These are phyloP conservation scores for Xylariaceae sp. DNA, from an alignment of 2,329 filamentous ascomycete species.

Conservation along the genomic window DNA sequence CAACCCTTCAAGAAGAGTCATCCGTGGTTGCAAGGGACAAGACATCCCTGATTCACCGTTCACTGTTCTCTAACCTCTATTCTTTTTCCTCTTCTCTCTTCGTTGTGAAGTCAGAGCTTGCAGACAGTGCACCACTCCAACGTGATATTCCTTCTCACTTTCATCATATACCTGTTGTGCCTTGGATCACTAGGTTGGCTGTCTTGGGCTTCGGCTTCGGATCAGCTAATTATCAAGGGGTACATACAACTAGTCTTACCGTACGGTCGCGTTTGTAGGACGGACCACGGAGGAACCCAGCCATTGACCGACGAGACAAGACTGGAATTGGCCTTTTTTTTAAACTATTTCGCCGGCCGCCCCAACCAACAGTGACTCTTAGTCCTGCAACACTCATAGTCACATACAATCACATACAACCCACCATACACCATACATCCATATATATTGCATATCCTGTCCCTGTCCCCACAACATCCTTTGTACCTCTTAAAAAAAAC, in stretches of 20 bases:
- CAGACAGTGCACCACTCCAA: no score
- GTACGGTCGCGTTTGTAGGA: conserved; percentile 30
- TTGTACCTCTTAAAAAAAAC: conserved; percentile 26
- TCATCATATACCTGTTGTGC: background rate
- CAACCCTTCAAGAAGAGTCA: background rate
- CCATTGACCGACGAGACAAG: conserved; percentile 19
- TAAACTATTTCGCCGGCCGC: conserved; percentile 4
- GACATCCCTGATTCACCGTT: no score
- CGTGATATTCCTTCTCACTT: background rate
- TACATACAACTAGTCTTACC: background rate
- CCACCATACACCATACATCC: background rate
- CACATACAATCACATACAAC: background rate
- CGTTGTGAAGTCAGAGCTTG: no score
- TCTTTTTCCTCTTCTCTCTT: no score
- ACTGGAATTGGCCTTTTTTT: conserved; percentile 10
- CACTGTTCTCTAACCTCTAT: no score
- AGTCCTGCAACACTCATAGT: background rate
- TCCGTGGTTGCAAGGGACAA: background rate
- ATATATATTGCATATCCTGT: conserved; percentile 12
- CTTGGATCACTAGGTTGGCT: background rate
- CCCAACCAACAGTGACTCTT: background rate
- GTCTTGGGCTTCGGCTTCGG: background rate
- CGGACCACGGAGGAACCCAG: conserved; percentile 13
- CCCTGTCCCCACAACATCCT: background rate
- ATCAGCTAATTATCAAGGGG: background rate